A percentile compares a stretch with the other conserved stretches of the same genome.
Evolutionary conservation across 305 asterid genomes (phyloP).

Genomic region (Euphrasia arctica): DNA sequence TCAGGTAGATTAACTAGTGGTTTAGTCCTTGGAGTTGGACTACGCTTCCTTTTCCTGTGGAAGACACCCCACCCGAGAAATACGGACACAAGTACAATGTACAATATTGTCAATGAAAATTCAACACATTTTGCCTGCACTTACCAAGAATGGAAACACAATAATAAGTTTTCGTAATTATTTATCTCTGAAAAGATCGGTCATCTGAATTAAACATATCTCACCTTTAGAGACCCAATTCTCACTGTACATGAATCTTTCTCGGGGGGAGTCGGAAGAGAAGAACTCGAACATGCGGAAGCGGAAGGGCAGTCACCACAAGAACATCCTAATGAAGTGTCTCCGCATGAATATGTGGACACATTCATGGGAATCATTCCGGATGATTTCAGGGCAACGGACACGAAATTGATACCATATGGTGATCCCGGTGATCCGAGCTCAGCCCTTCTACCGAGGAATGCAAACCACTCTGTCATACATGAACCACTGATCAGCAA

Average conservation of each 20-base stretch:
- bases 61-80: conserved; percentile 96
- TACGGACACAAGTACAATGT: conserved; percentile 61
- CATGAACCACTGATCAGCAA: conserved; percentile 25
- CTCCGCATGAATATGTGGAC: conserved; percentile 84
- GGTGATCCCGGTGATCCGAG: conserved; percentile 92
- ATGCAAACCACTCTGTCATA: conserved; percentile 88
- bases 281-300: conserved; percentile 64
- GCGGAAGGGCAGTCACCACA: conserved; percentile 98
- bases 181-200: conserved; percentile 45
- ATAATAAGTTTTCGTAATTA: conserved; percentile 18
- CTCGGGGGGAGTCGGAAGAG: conserved; percentile 56
- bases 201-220: conserved; percentile 25
- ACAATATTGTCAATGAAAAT: conserved; percentile 68
- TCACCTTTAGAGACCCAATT: conserved; percentile 85
- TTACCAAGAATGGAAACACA: conserved; percentile 59
- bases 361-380: conserved; percentile 94
- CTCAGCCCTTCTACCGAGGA: conserved; percentile 72
- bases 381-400: conserved; percentile 63
- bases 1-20: conserved; percentile 69
- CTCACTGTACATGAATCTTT: conserved; percentile 79
- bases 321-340: conserved; percentile 94
- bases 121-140: conserved; percentile 96
- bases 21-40: conserved; percentile 59
- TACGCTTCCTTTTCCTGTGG: conserved; percentile 56
- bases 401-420: conserved; percentile 69